phyloP scores from a whole-genome alignment of 345 rosid genomes.

The Salix viminalis region DNA sequence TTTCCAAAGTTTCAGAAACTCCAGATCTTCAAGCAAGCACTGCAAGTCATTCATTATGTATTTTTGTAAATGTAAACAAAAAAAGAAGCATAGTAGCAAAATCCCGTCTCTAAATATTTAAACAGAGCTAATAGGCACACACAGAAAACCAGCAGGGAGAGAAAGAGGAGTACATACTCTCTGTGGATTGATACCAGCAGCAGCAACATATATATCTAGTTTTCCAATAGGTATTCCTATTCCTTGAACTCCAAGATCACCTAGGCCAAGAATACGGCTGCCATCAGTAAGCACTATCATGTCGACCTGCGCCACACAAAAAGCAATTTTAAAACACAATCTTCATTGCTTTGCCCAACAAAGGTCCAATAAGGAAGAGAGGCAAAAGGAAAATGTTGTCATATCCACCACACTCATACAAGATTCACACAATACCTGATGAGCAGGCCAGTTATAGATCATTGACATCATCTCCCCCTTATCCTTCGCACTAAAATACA shows the following conservation, averaged over 20 bases:
- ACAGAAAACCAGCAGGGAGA: not conserved
- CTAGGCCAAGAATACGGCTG: conserved; percentile 94
- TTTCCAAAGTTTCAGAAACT: not conserved
- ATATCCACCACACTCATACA: not conserved
- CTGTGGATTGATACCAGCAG: conserved; percentile 97
- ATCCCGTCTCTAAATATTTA: not conserved
- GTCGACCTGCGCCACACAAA: conserved; percentile 61
- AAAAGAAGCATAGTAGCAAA: not conserved
- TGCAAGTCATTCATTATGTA: not conserved
- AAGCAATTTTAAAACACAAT: not conserved
- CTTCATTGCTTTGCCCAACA: not conserved
- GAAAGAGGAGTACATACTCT: conserved; percentile 45
- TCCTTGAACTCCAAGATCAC: conserved; percentile 98
- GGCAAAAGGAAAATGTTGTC: not conserved
- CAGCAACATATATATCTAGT: conserved; percentile 97
- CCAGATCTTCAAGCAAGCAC: not conserved
- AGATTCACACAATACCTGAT: conserved; percentile 40
- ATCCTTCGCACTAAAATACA: conserved; percentile 99
- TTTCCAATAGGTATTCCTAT: conserved; percentile 96
- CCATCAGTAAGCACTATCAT: conserved; percentile 98
- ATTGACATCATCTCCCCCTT: conserved; percentile 99
- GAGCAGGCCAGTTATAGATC: conserved; percentile 96
- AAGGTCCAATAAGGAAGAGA: not conserved
- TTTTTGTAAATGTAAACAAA: conserved; percentile 1
- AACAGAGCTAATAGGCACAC: not conserved